phyloP scores from a whole-genome alignment of 1,284 basidiomycete species.

The Vanrija sp. region DNA sequence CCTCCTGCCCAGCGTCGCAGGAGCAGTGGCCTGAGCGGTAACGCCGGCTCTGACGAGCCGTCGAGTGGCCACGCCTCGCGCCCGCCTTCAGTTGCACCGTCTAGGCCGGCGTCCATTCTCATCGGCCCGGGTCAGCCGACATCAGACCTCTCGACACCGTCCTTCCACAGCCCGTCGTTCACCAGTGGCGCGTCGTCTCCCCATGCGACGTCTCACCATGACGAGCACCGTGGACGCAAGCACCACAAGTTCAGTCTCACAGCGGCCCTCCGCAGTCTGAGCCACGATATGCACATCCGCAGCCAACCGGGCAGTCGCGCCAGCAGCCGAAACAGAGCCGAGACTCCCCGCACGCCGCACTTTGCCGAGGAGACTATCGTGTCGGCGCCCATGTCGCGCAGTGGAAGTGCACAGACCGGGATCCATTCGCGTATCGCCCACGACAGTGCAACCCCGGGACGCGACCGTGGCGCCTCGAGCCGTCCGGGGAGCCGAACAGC shows the following conservation, averaged over 20 bases:
- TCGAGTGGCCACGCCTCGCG: too few relatives aligned
- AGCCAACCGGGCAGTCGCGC: conserved; percentile 6
- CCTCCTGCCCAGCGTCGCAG: too few relatives aligned
- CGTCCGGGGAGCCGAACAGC: too few relatives aligned
- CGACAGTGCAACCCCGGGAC: conserved; percentile 25
- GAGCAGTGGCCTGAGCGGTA: too few relatives aligned
- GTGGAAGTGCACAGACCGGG: not conserved
- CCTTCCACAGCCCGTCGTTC: too few relatives aligned
- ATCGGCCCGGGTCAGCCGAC: too few relatives aligned
- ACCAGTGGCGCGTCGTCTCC: too few relatives aligned
- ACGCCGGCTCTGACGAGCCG: too few relatives aligned
- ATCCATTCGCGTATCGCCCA: conserved; percentile 5
- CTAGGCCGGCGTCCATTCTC: too few relatives aligned
- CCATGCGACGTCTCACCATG: not conserved
- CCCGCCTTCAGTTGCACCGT: too few relatives aligned
- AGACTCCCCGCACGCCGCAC: conserved; percentile 7
- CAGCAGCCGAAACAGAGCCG: conserved; percentile 7
- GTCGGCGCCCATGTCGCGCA: conserved; percentile 10
- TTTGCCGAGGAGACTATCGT: conserved; percentile 7
- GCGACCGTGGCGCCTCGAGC: conserved; percentile 12
- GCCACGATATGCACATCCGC: conserved; percentile 39
- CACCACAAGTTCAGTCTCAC: conserved; percentile 44
- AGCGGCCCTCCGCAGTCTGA: conserved; percentile 45
- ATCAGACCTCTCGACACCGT: too few relatives aligned
- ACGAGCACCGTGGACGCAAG: conserved; percentile 27